phyloP scores from a whole-genome alignment of 1,139 yeast species.

The Maudiozyma humilis region DNA sequence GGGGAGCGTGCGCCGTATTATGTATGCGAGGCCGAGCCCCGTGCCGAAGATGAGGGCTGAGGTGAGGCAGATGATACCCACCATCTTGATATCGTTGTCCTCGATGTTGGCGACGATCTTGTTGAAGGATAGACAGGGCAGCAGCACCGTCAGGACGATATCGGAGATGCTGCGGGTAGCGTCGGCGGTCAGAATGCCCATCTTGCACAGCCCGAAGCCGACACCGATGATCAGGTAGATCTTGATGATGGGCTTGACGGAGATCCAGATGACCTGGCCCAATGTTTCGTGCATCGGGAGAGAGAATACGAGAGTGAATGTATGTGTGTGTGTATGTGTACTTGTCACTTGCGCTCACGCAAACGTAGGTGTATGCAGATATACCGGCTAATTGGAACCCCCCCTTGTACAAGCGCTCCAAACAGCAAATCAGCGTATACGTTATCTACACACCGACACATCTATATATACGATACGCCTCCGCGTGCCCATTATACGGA shows the following conservation, averaged over 20 bases:
- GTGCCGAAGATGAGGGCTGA: constrained; percentile 28
- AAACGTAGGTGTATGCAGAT: no score
- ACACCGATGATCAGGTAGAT: constrained; percentile 71
- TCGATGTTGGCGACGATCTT: constrained; percentile 67
- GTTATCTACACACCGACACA: neutral
- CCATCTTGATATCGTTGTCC: constrained; percentile 62
- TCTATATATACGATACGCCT: neutral
- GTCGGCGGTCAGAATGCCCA: constrained; percentile 62
- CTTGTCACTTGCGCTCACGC: no score
- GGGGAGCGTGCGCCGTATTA: constrained; percentile 33
- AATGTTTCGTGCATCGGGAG: constrained; percentile 35
- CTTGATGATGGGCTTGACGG: constrained; percentile 86
- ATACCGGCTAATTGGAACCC: no score
- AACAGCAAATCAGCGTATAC: no score
- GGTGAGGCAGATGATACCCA: constrained; percentile 63
- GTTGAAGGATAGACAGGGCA: constrained; percentile 75
- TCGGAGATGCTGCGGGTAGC: constrained; percentile 69
- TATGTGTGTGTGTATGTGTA: neutral
- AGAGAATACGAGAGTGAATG: neutral
- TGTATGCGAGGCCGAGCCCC: constrained; percentile 27
- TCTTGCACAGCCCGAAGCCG: constrained; percentile 61
- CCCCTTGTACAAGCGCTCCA: no score
- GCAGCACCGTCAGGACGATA: constrained; percentile 56
- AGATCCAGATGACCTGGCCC: constrained; percentile 68
- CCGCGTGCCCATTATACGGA: no score